phyloP scores from a whole-genome alignment of 331 rosid genomes.

The Cydonia oblonga region DNA sequence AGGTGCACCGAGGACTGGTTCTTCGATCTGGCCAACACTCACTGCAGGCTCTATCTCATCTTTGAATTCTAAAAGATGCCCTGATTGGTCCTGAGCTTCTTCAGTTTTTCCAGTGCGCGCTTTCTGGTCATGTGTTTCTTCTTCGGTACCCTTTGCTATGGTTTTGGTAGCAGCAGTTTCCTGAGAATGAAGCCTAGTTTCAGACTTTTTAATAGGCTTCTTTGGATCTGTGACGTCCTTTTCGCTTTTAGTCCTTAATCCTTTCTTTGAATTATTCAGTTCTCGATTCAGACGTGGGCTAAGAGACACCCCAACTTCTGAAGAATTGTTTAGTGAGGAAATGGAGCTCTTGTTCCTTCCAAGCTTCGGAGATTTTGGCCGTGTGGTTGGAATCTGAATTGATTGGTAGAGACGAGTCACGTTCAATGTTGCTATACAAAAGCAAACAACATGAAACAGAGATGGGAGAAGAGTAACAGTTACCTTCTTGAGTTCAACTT shows the following conservation, averaged over 20 bases:
- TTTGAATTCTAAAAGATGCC: conserved; percentile 16
- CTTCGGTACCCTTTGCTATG: conserved; percentile 18
- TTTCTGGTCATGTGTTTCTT: conserved; percentile 28
- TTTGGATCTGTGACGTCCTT: conserved; percentile 35
- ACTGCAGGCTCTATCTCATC: conserved; percentile 19
- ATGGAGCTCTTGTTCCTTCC: conserved; percentile 59
- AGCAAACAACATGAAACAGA: background rate
- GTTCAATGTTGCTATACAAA: conserved; percentile 7
- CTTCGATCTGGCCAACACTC: conserved; percentile 21
- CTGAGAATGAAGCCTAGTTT: conserved; percentile 28
- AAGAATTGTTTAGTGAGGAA: conserved; percentile 27
- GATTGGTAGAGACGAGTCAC: background rate
- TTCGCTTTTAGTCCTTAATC: conserved; percentile 17
- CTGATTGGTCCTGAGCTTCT: conserved; percentile 22
- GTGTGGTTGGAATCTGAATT: conserved; percentile 77
- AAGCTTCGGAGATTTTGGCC: conserved; percentile 83
- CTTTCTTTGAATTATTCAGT: conserved; percentile 37
- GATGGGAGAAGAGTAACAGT: background rate
- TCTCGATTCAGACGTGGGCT: conserved; percentile 37
- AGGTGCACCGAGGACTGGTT: conserved; percentile 16
- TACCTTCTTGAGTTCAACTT: conserved; percentile 82
- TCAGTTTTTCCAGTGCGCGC: conserved; percentile 17
- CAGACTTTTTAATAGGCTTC: conserved; percentile 45
- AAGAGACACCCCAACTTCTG: conserved; percentile 38
- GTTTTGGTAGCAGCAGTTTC: conserved; percentile 30